phyloP scores from a whole-genome alignment of 352 stramenopile genomes.

The Globisporangium paroecandrum region DNA sequence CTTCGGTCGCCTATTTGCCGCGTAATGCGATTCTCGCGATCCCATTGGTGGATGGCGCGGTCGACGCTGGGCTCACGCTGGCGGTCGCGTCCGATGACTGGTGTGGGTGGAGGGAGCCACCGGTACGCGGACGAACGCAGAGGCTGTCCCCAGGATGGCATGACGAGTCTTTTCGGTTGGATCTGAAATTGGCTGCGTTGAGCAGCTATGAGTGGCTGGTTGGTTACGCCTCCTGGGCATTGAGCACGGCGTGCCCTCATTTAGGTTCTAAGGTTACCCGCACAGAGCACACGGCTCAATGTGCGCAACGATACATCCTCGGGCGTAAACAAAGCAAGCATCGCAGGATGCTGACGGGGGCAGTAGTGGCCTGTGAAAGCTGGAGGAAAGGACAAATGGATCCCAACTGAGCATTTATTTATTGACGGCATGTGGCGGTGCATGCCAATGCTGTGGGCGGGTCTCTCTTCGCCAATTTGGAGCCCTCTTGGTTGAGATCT shows the following conservation, averaged over 20 bases:
- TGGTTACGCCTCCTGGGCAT: not conserved
- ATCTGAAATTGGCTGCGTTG: not conserved
- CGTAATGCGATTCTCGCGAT: not conserved
- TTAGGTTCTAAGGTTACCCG: not conserved
- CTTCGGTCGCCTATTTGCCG: not conserved
- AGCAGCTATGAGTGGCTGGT: not conserved
- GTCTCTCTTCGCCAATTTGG: not conserved
- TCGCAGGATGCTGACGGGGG: not conserved
- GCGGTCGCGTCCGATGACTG: not conserved
- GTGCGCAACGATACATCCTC: not conserved
- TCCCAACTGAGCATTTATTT: not conserved
- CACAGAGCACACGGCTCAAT: not conserved
- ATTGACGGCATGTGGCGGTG: not conserved
- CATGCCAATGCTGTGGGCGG: not conserved
- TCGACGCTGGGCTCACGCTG: not conserved
- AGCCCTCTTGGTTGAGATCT: not conserved
- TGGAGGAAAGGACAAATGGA: not conserved
- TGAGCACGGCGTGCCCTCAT: not conserved
- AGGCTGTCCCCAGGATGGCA: not conserved
- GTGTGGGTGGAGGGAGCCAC: too few relatives aligned
- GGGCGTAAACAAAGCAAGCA: not conserved
- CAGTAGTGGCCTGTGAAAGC: not conserved
- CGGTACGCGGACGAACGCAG: not conserved
- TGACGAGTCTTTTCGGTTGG: not conserved
- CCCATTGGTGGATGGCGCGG: slow-evolving; percentile 4